phyloP scores from a whole-genome alignment of 1,284 basidiomycete genomes.

The Ceratorhiza oryzae-sativae region DNA sequence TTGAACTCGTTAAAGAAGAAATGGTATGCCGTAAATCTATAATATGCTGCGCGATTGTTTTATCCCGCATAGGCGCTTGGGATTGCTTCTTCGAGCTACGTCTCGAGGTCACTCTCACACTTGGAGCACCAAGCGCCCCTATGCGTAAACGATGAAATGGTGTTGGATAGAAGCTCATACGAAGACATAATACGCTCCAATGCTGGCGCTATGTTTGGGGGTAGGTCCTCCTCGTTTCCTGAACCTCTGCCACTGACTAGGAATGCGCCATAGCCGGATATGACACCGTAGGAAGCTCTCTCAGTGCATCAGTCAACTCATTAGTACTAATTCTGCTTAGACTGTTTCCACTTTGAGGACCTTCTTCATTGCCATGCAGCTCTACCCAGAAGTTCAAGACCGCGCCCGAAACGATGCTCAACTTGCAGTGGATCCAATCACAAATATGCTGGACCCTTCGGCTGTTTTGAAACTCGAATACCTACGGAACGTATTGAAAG shows the following conservation, averaged over 20 bases:
- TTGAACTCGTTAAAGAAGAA: constrained; percentile 13
- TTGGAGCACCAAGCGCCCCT: not conserved
- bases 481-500: not conserved
- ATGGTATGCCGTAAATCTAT: not conserved
- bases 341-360: constrained; percentile 1
- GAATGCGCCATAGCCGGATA: constrained; percentile 2
- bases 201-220: constrained; percentile 21
- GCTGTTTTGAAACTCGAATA: constrained; percentile 6
- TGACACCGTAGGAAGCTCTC: not conserved
- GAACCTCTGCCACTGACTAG: not conserved
- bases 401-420: constrained; percentile 6
- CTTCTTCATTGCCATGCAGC: constrained; percentile 24
- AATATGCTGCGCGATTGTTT: not conserved
- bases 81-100: not conserved
- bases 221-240: not conserved
- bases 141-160: not conserved
- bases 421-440: not conserved
- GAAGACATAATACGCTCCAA: constrained; percentile 1
- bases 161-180: not conserved
- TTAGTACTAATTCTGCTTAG: not conserved
- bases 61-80: not conserved
- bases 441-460: not conserved
- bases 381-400: not conserved
- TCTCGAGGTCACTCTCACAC: not conserved
- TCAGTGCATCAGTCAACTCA: not conserved